Base-by-base conservation (phyloP, 371 early-diverging fungal species). In the Apophysomyces sp. region DNA sequence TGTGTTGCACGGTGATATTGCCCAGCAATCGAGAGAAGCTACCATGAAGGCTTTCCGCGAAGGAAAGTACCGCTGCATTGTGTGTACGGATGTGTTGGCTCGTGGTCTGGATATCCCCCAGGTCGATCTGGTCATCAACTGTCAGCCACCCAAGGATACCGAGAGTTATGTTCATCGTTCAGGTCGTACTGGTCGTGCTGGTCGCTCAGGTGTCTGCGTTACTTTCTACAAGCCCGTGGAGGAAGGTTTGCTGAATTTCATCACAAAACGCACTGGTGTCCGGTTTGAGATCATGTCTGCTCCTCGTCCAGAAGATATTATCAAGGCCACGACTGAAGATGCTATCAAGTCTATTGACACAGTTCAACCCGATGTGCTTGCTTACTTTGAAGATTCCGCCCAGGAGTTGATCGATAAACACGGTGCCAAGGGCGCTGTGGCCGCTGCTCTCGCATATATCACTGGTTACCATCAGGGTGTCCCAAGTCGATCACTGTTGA, bases 111-210 rank as follows among this genome's bases (percentile, higher is more conserved):
- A 99, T 84, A 98, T 99, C 68, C 95, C 97, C 36, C 89, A 94
- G 76, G 96, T 98, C 36, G 98, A 98, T 78, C 77, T 96, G 39
- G 97, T 99, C 49, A 94, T 99, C 84, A 97, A 99, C 83, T 93
- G 92, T 67, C 96, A 98, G 70, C 93, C 98, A 31, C 98, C 99
- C 58, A 83, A 87, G 66, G 94, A 97, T 78, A 85, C 89, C 27
- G 97, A 99, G 70, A 89, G 94, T 44, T 99, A 96, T 76, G 93
- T 98, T 36, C 99, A 99, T 82, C 89, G 99, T 39, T 91, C 94
- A 6, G 99, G 99, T n/a, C 90, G 99, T 76, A 98, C 99, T 0
- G 99, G 97, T 31, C 93, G 98, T 78, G 97, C 96, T 9, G 97
- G 97, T 26, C 89, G 91, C 52, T 81, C 83, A 30, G 99, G 99